Evolutionary conservation across 805 yeast genomes (phyloP).

Genomic region (Kodamaea hsintzibuensis): DNA sequence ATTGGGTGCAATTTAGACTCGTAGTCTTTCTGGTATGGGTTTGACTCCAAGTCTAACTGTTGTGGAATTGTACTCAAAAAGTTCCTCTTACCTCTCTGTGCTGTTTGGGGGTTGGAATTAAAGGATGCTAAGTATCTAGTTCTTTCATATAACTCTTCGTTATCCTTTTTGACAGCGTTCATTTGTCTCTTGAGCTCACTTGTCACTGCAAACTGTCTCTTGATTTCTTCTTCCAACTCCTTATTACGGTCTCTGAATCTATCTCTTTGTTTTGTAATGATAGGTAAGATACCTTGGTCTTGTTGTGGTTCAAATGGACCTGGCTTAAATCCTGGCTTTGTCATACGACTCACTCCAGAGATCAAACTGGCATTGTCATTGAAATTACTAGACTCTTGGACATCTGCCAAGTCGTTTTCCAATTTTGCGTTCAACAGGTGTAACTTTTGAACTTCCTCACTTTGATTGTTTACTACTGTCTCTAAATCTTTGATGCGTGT

Average conservation of each 20-base stretch:
- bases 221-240: constrained; percentile 81
- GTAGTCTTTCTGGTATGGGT: constrained; percentile 57
- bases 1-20: constrained; percentile 82
- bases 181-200: constrained; percentile 66
- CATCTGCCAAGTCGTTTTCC: constrained; percentile 69
- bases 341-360: constrained; percentile 51
- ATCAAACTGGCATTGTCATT: constrained; percentile 68
- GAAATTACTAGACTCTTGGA: constrained; percentile 51
- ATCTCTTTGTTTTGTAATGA: constrained; percentile 93
- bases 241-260: constrained; percentile 80
- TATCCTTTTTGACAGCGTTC: constrained; percentile 65
- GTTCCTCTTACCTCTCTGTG: constrained; percentile 18
- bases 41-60: constrained; percentile 50
- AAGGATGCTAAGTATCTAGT: constrained; percentile 65
- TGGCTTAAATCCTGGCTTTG: constrained; percentile 18
- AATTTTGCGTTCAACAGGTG: constrained; percentile 56
- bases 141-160: constrained; percentile 76
- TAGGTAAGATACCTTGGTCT: constrained; percentile 58
- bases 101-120: constrained; percentile 21
- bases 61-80: constrained; percentile 33
- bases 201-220: constrained; percentile 54
- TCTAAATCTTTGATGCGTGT: constrained; percentile 44
- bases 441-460: constrained; percentile 42
- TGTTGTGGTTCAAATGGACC: constrained; percentile 19
- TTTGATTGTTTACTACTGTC: constrained; percentile 30